Evolutionary conservation across 768 basidiomycete genomes (phyloP), one percentile per base, ranked within the genome.

Genomic region (Podaxis sp.): DNA sequence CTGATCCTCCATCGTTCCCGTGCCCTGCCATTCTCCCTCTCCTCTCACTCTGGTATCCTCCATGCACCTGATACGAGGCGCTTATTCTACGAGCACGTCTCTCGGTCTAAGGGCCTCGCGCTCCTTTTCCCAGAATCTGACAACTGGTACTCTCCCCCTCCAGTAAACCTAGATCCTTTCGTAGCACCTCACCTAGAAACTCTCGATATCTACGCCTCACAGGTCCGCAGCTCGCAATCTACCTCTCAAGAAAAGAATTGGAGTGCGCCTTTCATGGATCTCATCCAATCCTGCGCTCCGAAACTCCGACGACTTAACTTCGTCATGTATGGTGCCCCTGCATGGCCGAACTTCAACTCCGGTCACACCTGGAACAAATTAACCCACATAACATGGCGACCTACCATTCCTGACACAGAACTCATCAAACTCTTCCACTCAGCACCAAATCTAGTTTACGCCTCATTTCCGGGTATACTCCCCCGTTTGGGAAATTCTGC

Each of bases 351-450:
- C 28, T 13, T 51, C 4, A 42, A 60, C 4, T 46, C 50, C 4
- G 35, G 25, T n/a, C 44, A 54, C 9, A 38, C n/a, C 35, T 63
- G 62, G 57, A n/a, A 23, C n/a, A 36, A 47, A 25, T 27, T 58
- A 36, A 63, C 62, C 14, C 56, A 58, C 52, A 52, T 63, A 44
- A 59, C 62, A 11, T 54, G 57, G 57, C 46, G 42, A 46, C 42
- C 57, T 14, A 32, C 21, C 40, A 55, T 63, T 32, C 16, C 57
- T 4, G n/a, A 38, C 9, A 18, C 44, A 21, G 42, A 59, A n/a
- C 23, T 57, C 28, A 25, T 63, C 27, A 36, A 50, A 11, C 36
- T 63, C n/a, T 44, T 63, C 52, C 51, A 53, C 36, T 37, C 51
- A 14, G 50, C 62, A 10, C 62, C 57, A 10, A 63, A 59, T 44